Evolutionary conservation across 805 yeast genomes (phyloP).

Genomic region (Starmerella lactis-condensi): DNA sequence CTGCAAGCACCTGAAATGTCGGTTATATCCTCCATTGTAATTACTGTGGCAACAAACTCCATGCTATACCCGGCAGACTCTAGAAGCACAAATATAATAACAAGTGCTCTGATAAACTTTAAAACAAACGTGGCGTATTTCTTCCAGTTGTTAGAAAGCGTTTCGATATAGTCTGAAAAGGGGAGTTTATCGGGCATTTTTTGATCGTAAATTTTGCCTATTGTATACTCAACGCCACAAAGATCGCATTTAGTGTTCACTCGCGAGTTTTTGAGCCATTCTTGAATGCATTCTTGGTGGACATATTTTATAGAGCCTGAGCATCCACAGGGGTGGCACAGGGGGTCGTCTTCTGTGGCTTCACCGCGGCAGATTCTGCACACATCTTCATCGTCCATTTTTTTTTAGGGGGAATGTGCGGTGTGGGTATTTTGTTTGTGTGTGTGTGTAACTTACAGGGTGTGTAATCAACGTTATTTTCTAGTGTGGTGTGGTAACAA

Average conservation of each 20-base stretch:
- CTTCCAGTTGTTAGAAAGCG: neutral
- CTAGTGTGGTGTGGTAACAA: neutral
- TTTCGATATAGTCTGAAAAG: slow-evolving; percentile 20
- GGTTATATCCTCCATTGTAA: slow-evolving; percentile 8
- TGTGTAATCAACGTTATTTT: neutral
- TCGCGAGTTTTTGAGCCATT: slow-evolving; percentile 63
- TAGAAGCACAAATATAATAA: neutral
- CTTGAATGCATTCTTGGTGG: slow-evolving; percentile 78
- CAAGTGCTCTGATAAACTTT: neutral
- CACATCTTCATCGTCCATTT: slow-evolving; percentile 27
- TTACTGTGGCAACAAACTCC: slow-evolving; percentile 15
- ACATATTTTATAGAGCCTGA: slow-evolving; percentile 83
- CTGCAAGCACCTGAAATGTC: neutral
- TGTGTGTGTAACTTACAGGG: neutral
- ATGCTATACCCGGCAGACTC: slow-evolving; percentile 11
- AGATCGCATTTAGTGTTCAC: slow-evolving; percentile 64
- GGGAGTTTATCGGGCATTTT: slow-evolving; percentile 53
- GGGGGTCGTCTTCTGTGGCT: slow-evolving; percentile 56
- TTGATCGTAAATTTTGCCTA: slow-evolving; percentile 45
- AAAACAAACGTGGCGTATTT: neutral
- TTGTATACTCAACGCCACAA: slow-evolving; percentile 58
- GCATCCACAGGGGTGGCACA: slow-evolving; percentile 84
- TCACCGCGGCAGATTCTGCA: slow-evolving; percentile 94
- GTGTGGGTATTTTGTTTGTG: neutral
- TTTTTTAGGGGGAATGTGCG: no score